Conservation (phyloP, 2,329 filamentous ascomycete genomes). For the Arachnopeziza araneosa region DNA sequence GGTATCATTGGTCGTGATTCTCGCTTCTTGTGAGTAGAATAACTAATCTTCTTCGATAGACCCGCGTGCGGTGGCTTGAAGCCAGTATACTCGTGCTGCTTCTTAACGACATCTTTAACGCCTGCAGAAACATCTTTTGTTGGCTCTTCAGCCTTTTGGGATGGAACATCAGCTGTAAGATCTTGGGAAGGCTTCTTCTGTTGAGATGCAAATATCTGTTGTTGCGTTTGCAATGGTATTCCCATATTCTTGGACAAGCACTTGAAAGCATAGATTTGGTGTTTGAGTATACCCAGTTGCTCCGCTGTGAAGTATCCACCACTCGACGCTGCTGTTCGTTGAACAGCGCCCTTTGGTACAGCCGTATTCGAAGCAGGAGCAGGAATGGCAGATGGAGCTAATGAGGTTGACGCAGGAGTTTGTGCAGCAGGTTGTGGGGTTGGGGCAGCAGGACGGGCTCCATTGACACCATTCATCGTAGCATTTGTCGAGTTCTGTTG, state of each 20-base stretch:
- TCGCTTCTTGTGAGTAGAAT: conserved; percentile 71
- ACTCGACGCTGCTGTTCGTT: conserved; percentile 25
- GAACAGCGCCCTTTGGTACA: conserved; percentile 23
- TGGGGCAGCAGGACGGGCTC: conserved; percentile 36
- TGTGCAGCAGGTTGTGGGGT: conserved; percentile 17
- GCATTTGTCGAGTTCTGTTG: conserved; percentile 42
- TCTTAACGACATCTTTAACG: conserved; percentile 26
- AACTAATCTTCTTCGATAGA: conserved; percentile 55
- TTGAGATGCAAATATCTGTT: conserved; percentile 72
- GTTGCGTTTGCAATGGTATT: conserved; percentile 72
- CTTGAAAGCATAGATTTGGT: conserved; percentile 90
- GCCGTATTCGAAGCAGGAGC: conserved; percentile 17
- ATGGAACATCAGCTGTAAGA: conserved; percentile 19
- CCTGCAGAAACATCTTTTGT: conserved; percentile 30
- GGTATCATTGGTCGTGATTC: conserved; percentile 76
- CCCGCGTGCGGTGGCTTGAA: conserved; percentile 64
- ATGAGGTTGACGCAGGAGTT: conserved; percentile 21
- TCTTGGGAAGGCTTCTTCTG: conserved; percentile 47
- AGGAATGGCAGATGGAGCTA: conserved; percentile 27
- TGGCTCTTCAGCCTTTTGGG: conserved; percentile 23
- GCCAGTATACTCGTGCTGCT: conserved; percentile 50
- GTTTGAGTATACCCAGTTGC: conserved; percentile 71
- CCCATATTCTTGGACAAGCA: conserved; percentile 81
- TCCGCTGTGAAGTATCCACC: conserved; percentile 68
- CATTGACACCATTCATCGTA: conserved; percentile 54